Conservation (phyloP, 306 rosid species). For the Cicer bijugum region DNA sequence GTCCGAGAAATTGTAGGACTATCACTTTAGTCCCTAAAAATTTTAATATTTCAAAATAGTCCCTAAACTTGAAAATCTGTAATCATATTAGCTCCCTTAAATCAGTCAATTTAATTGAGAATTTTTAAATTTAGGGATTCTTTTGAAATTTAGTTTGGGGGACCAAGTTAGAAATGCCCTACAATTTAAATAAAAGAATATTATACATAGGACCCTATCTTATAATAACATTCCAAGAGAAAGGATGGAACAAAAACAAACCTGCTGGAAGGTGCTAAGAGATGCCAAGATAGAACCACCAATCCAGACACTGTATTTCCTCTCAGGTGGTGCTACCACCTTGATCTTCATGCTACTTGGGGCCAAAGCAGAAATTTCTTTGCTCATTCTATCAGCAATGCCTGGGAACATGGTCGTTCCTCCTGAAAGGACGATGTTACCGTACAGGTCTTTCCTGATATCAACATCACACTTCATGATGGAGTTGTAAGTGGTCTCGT, state of each 20-base stretch:
- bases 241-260: conserved; percentile 42
- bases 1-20: background rate
- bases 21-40: too few species aligned
- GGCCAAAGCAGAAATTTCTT: conserved; percentile 94
- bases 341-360: conserved; percentile 99
- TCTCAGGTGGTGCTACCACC: conserved; percentile 99
- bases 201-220: background rate
- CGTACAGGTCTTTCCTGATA: conserved; percentile 94
- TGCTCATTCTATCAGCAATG: conserved; percentile 98
- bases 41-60: too few species aligned
- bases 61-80: background rate
- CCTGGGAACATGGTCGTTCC: conserved; percentile 99
- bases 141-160: background rate
- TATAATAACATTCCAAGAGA: conserved; percentile 1
- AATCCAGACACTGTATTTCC: conserved; percentile 99
- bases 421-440: conserved; percentile 98
- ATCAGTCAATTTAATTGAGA: background rate
- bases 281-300: conserved; percentile 99
- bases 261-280: conserved; percentile 99
- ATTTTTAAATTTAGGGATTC: background rate
- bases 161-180: background rate
- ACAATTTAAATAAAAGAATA: background rate
- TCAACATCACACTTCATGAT: conserved; percentile 99
- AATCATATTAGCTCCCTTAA: background rate
- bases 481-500: conserved; percentile 98